Evolutionary conservation across 169 alveolate genomes (phyloP).

Genomic region (Plasmodium knowlesi): DNA sequence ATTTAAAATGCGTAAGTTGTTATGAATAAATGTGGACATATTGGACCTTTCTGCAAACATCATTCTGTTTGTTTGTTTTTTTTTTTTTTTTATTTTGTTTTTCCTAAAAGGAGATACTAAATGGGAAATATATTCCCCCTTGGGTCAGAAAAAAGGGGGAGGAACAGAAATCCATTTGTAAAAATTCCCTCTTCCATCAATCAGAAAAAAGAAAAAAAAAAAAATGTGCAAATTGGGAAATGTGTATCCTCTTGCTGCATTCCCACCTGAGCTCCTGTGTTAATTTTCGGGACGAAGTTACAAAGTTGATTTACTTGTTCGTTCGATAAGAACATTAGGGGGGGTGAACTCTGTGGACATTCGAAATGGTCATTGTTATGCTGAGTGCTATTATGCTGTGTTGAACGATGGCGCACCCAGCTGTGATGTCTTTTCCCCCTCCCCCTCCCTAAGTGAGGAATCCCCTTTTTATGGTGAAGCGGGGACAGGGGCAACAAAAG

Average conservation of each 20-base stretch:
- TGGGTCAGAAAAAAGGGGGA: not conserved
- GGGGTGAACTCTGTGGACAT: not conserved
- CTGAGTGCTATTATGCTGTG: not conserved
- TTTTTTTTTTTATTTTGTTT: not conserved
- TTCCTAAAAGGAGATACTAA: not conserved
- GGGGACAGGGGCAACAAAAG: not conserved
- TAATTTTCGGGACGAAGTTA: not conserved
- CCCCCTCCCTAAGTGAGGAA: not conserved
- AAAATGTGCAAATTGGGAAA: conserved; percentile 1
- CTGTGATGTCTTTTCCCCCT: not conserved
- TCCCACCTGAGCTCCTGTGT: not conserved
- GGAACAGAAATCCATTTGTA: not conserved
- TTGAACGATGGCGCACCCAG: not conserved
- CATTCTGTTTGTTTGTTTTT: not conserved
- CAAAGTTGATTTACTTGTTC: not conserved
- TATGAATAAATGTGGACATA: not conserved
- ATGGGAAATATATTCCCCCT: not conserved
- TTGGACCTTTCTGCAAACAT: not conserved
- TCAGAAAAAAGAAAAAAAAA: not conserved
- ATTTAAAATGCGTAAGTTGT: not conserved
- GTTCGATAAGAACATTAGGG: not conserved
- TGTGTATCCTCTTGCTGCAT: not conserved
- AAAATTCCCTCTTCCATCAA: not conserved
- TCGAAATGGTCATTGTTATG: not conserved
- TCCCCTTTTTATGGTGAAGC: not conserved